Conservation (phyloP, 2,329 filamentous ascomycete genomes). For the Aureobasidium namibiae region DNA sequence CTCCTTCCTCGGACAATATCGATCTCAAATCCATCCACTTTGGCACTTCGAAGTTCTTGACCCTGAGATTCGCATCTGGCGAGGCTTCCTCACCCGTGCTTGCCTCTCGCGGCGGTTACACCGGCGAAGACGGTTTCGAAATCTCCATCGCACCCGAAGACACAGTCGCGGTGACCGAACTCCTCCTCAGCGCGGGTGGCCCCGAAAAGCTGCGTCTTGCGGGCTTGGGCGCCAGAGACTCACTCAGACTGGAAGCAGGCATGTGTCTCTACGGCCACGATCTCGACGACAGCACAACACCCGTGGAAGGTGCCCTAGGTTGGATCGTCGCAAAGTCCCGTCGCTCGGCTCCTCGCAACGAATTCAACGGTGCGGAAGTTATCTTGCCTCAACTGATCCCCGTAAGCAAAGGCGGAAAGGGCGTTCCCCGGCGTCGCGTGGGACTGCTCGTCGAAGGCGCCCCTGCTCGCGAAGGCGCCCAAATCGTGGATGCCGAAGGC, state of each 20-base stretch:
- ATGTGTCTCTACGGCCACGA: constrained; percentile 99
- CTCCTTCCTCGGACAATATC: constrained; percentile 37
- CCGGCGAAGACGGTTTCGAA: constrained; percentile 96
- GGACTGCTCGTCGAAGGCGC: constrained; percentile 78
- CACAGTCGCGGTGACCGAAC: constrained; percentile 58
- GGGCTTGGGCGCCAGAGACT: constrained; percentile 85
- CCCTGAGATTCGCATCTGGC: constrained; percentile 53
- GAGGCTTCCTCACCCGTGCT: constrained; percentile 48
- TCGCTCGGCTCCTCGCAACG: constrained; percentile 43
- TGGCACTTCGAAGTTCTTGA: constrained; percentile 61
- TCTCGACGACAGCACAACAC: constrained; percentile 69
- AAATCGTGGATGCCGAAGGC: constrained; percentile 59
- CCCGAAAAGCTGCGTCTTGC: constrained; percentile 65
- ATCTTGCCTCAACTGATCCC: constrained; percentile 71
- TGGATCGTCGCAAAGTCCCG: constrained; percentile 85
- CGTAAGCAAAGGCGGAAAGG: constrained; percentile 61
- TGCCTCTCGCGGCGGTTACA: constrained; percentile 87
- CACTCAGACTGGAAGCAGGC: constrained; percentile 85
- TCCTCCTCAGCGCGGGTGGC: constrained; percentile 53
- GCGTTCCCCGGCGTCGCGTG: constrained; percentile 64
- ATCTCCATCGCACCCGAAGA: constrained; percentile 69
- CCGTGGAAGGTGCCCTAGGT: constrained; percentile 55
- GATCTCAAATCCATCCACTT: constrained; percentile 66
- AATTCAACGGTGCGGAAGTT: constrained; percentile 77
- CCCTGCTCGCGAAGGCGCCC: constrained; percentile 80